A percentile compares a stretch with the other conserved stretches of the same genome.
Conservation (phyloP, 768 basidiomycete genomes). For the Dacryopinax primogenitus region DNA sequence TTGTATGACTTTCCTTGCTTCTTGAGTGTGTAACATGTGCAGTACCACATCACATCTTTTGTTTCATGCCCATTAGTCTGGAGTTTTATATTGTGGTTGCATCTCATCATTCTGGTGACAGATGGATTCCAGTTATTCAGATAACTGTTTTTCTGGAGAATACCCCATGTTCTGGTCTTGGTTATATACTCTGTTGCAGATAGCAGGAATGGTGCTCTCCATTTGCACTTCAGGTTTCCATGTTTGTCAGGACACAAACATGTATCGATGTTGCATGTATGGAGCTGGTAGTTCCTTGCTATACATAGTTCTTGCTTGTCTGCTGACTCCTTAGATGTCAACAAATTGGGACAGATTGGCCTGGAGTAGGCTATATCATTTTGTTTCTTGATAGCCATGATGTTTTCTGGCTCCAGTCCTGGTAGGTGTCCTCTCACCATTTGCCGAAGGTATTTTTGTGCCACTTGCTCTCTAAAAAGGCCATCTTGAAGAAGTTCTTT, state of each 20-base stretch:
- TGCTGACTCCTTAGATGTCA: constrained; percentile 18
- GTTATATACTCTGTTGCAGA: constrained; percentile 13
- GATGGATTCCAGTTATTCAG: constrained; percentile 23
- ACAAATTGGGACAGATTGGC: constrained; percentile 27
- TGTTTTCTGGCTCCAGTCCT: not conserved
- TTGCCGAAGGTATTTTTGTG: not conserved
- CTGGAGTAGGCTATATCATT: constrained; percentile 26
- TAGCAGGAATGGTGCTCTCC: constrained; percentile 21
- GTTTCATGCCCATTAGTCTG: constrained; percentile 30
- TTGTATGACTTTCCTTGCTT: constrained; percentile 29
- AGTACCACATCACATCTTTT: constrained; percentile 27
- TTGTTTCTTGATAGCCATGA: not conserved
- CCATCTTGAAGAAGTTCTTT: constrained; percentile 19
- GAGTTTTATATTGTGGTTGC: constrained; percentile 36
- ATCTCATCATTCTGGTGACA: constrained; percentile 20
- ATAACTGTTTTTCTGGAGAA: constrained; percentile 14
- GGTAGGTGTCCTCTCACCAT: not conserved
- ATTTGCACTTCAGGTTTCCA: constrained; percentile 26
- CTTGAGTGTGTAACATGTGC: constrained; percentile 29
- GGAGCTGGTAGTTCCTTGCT: constrained; percentile 25
- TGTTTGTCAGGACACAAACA: constrained; percentile 20
- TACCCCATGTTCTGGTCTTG: constrained; percentile 17
- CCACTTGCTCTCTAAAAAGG: constrained; percentile 19
- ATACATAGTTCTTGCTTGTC: constrained; percentile 19
- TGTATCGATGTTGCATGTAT: constrained; percentile 22